Evolutionary conservation across 208 protist genomes (phyloP).

Genomic region (Crithidia bombi): DNA sequence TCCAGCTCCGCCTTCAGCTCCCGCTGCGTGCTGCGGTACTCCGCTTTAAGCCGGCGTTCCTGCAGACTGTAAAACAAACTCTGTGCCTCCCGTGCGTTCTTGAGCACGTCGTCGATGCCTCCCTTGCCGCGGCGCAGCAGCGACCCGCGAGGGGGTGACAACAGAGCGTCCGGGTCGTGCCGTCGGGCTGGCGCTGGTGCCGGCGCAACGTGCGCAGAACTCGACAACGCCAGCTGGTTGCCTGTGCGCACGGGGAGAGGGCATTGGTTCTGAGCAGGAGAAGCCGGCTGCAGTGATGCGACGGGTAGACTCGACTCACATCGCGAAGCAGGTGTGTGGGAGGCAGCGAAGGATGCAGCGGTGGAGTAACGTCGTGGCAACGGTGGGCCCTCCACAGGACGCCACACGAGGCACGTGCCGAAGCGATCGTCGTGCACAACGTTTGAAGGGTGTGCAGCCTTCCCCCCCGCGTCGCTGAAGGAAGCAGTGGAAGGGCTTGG

Average conservation of each 20-base stretch:
- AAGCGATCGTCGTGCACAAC: constrained; percentile 15
- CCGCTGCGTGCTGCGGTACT: constrained; percentile 33
- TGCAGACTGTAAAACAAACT: constrained; percentile 41
- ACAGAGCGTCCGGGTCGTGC: not conserved
- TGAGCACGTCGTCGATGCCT: constrained; percentile 58
- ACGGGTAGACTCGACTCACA: too few relatives aligned
- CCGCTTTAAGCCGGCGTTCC: constrained; percentile 34
- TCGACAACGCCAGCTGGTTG: not conserved
- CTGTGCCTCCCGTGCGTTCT: constrained; percentile 43
- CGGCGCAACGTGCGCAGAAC: not conserved
- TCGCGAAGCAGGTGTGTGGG: not conserved
- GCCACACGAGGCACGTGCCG: constrained; percentile 24
- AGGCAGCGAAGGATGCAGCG: not conserved
- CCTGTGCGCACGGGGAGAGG: too few relatives aligned
- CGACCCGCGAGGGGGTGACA: constrained; percentile 17
- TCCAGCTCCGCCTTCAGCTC: constrained; percentile 46
- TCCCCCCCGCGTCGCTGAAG: not conserved
- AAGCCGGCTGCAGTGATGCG: too few relatives aligned
- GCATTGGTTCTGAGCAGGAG: too few relatives aligned
- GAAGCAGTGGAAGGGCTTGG: not conserved
- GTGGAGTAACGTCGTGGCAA: constrained; percentile 13
- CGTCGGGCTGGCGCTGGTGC: not conserved
- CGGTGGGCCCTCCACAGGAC: constrained; percentile 25
- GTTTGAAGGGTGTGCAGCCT: not conserved
- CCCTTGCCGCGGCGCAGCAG: constrained; percentile 48